Conservation (phyloP, 2,329 filamentous ascomycete species). For the Amauroascus niger region DNA sequence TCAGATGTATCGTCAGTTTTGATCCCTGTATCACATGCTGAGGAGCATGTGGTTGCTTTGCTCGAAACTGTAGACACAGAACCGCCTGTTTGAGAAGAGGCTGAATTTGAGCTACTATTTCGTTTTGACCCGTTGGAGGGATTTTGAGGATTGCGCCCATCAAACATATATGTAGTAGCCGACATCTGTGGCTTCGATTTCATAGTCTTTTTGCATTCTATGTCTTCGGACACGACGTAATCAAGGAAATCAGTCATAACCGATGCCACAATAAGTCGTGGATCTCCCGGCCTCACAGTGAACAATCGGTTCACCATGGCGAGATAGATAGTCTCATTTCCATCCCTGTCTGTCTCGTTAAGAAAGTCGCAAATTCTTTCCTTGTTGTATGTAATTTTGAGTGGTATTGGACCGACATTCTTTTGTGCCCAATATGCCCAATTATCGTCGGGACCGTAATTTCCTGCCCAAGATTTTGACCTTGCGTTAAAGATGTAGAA, state of each 20-base stretch:
- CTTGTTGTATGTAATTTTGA: slow-evolving; percentile 20
- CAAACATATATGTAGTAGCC: background rate
- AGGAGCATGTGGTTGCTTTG: background rate
- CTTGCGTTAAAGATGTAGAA: slow-evolving; percentile 24
- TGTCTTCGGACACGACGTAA: slow-evolving; percentile 20
- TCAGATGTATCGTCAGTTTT: background rate
- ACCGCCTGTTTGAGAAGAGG: background rate
- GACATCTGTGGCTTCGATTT: background rate
- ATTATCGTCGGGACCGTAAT: slow-evolving; percentile 21
- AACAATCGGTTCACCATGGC: slow-evolving; percentile 19
- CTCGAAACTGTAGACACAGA: background rate
- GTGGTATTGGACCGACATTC: background rate
- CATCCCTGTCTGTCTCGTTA: slow-evolving; percentile 15
- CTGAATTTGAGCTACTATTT: background rate
- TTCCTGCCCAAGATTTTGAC: slow-evolving; percentile 18
- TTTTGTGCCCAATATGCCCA: slow-evolving; percentile 11
- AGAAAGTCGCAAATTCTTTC: slow-evolving; percentile 20
- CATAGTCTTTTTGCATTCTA: slow-evolving; percentile 10
- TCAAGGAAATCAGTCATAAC: slow-evolving; percentile 23
- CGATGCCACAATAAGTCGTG: slow-evolving; percentile 21
- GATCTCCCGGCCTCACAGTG: slow-evolving; percentile 19
- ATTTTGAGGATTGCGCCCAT: background rate
- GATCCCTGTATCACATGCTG: background rate
- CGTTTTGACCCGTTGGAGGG: background rate
- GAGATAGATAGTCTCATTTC: slow-evolving; percentile 16